phyloP scores from a whole-genome alignment of 768 basidiomycete species.

The Hirschioporus abietinus region DNA sequence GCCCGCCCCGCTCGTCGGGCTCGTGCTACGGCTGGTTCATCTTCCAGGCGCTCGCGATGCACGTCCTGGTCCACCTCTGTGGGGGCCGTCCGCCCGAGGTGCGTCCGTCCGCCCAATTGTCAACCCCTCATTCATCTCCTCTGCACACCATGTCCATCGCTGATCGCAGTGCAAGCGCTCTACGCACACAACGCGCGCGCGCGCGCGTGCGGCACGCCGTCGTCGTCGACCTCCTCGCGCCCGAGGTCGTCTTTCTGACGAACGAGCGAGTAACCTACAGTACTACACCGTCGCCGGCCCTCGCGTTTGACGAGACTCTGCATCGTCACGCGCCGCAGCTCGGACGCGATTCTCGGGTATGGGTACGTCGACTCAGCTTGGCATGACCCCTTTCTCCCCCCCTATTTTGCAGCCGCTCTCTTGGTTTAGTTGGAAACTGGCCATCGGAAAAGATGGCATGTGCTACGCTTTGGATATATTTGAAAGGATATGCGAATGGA shows the following conservation, averaged over 20 bases:
- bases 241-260: background rate
- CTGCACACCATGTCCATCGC: too few relatives aligned
- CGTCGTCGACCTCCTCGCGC: background rate
- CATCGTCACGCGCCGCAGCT: background rate
- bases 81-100: background rate
- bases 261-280: too few relatives aligned
- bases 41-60: conserved; percentile 2
- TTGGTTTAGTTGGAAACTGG: too few relatives aligned
- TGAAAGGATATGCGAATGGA: too few relatives aligned
- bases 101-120: background rate
- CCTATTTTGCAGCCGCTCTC: background rate
- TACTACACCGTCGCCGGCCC: background rate
- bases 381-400: background rate
- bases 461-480: background rate
- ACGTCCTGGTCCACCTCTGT: background rate
- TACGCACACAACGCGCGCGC: background rate
- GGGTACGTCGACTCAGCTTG: background rate
- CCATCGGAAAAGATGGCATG: background rate
- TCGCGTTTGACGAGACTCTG: background rate
- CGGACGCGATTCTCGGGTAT: background rate
- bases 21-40: conserved; percentile 1
- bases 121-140: too few relatives aligned
- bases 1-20: background rate
- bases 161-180: background rate
- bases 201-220: background rate